phyloP scores from a whole-genome alignment of 176 grass and related monocot genomes.

The Pontederia paniculata region DNA sequence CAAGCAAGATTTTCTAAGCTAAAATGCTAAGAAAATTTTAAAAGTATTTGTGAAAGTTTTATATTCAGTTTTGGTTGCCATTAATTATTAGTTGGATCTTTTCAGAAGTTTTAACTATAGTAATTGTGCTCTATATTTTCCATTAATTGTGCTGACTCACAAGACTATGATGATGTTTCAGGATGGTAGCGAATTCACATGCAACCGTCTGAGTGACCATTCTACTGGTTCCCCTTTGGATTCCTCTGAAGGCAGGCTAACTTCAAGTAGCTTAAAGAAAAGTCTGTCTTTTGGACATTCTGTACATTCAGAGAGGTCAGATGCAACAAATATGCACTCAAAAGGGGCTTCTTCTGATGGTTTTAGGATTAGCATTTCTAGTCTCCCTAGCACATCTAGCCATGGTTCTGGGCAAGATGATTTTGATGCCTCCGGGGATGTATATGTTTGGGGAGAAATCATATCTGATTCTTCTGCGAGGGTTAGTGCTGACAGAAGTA shows the following conservation, averaged over 20 bases:
- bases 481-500: slow-evolving; percentile 17
- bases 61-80: too few relatives aligned
- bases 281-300: slow-evolving; percentile 51
- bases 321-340: slow-evolving; percentile 82
- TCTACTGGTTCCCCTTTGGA: slow-evolving; percentile 7
- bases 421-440: slow-evolving; percentile 81
- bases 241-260: slow-evolving; percentile 63
- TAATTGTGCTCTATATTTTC: too few relatives aligned
- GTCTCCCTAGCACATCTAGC: slow-evolving; percentile 91
- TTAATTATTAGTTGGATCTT: too few relatives aligned
- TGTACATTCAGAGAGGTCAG: slow-evolving; percentile 54
- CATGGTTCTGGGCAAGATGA: slow-evolving; percentile 91
- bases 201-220: slow-evolving; percentile 2
- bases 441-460: slow-evolving; percentile 91
- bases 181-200: slow-evolving; percentile 1
- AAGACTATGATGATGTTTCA: not conserved
- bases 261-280: slow-evolving; percentile 50
- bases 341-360: slow-evolving; percentile 63
- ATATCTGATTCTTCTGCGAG: slow-evolving; percentile 39
- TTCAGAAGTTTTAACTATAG: too few relatives aligned
- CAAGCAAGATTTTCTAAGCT: too few relatives aligned
- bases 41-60: too few relatives aligned
- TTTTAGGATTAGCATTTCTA: slow-evolving; percentile 91
- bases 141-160: too few relatives aligned
- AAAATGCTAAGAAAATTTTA: too few relatives aligned